Conservation (phyloP, 495 filamentous ascomycete species). For the Hypoxylon perforatum region DNA sequence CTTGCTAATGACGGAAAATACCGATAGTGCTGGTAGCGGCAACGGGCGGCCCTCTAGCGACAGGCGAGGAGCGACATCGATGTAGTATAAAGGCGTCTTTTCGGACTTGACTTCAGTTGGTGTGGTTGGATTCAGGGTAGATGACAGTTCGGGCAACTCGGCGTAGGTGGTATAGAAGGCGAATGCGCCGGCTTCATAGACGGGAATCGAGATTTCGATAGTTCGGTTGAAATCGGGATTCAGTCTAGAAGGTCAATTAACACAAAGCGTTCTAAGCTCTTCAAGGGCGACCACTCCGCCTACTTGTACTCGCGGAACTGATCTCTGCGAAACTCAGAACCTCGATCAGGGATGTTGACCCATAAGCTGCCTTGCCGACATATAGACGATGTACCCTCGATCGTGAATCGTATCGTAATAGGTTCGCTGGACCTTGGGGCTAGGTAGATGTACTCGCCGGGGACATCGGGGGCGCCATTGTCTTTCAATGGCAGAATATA, state of each 20-base stretch:
- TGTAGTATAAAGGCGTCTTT: conserved; percentile 81
- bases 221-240: conserved; percentile 91
- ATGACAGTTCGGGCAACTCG: conserved; percentile 81
- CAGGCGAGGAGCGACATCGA: conserved; percentile 90
- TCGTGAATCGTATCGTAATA: conserved; percentile 87
- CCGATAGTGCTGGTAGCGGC: conserved; percentile 85
- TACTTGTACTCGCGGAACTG: conserved; percentile 90
- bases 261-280: background rate
- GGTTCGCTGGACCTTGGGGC: conserved; percentile 76
- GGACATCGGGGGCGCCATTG: conserved; percentile 88
- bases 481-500: conserved; percentile 92
- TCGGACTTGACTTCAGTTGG: conserved; percentile 62
- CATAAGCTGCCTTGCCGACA: conserved; percentile 92
- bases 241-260: conserved; percentile 67
- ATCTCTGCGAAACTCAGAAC: conserved; percentile 76
- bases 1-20: conserved; percentile 96
- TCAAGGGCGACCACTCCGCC: conserved; percentile 40
- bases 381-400: conserved; percentile 96
- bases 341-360: conserved; percentile 90
- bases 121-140: conserved; percentile 57
- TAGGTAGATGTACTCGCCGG: conserved; percentile 90
- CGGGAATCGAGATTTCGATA: conserved; percentile 87
- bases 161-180: conserved; percentile 95
- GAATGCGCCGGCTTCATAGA: conserved; percentile 87
- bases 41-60: conserved; percentile 73